Base-by-base conservation (phyloP, 805 yeast species). In the Ogataea degrootiae region DNA sequence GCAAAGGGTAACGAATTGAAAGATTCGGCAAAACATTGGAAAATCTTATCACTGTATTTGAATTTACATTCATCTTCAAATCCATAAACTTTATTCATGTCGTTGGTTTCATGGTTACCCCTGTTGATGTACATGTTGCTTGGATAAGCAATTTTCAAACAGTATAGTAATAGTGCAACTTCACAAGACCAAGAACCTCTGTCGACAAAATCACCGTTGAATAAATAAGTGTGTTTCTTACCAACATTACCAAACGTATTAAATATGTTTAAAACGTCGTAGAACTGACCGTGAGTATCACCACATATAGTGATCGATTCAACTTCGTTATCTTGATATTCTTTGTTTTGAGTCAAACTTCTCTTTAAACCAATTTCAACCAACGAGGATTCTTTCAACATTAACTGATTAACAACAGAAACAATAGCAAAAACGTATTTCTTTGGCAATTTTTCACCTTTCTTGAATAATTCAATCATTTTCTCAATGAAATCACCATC, bases 141-240 rank as follows among this genome's bases (percentile, higher is more conserved):
- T 15, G 99, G 99, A 59, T 76, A 85, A 34, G 85, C 66, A 34
- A 90, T 72, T 68, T 94, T 94, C 66, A 87, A 76, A 12, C 83
- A 75, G 64, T 87, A 90, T 39, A 88, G 74, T 31, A 85, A 72
- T 41, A 94, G 69, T 2, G 97, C 97, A 41, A 94, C 96, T 64
- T 94, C 99, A 62, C 96, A 87, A 4, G 97, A 89, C 98, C 99
- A 92, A 16, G 96, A 87, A 6, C 99, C 99, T 61, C 99, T 77
- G 65, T 94, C 99, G 4, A 94, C 99, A 68, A 94, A 92, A 68
- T 94, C 99, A 39, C 99, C 99, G 61, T 94, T 94, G 72, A 94
- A 92, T 42, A 94, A 68, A 62, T 87, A 94, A 5, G 82, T 75
- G 63, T 91, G 97, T 3, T 70, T 66, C 2, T 74, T 71, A 4